phyloP scores from a whole-genome alignment of 495 filamentous ascomycete species.

The Friedmanniomyces simplex region DNA sequence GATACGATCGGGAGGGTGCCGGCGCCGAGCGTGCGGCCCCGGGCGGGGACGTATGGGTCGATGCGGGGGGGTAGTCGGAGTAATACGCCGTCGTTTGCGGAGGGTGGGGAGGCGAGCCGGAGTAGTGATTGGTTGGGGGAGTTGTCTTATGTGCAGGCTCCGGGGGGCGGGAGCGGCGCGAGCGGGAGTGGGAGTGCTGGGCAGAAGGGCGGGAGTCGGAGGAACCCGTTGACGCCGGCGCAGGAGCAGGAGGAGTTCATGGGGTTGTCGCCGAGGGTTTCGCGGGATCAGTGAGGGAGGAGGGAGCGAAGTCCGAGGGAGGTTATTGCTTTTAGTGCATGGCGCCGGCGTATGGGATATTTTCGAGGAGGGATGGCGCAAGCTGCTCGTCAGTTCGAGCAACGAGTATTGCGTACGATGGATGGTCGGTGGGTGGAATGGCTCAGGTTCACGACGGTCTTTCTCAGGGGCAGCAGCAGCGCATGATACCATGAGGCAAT shows the following conservation, averaged over 20 bases:
- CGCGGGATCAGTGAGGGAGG: neutral
- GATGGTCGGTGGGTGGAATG: no score
- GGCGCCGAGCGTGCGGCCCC: conserved; percentile 10
- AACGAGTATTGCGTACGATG: neutral
- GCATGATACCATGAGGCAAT: no score
- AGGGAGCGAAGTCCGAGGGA: neutral
- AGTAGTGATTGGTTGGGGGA: conserved; percentile 1
- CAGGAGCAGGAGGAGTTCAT: conserved; percentile 17
- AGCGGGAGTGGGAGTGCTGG: neutral
- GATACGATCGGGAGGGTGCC: conserved; percentile 18
- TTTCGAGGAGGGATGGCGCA: neutral
- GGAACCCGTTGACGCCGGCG: conserved; percentile 12
- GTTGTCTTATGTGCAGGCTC: neutral
- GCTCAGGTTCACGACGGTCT: no score
- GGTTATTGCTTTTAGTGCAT: neutral
- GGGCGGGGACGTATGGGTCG: conserved; percentile 11
- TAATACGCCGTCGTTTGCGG: neutral
- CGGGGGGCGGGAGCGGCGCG: neutral
- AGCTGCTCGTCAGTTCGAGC: neutral
- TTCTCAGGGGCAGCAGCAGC: no score
- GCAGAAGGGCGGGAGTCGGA: neutral
- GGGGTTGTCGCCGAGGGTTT: neutral
- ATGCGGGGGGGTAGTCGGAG: neutral
- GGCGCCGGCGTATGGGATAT: neutral
- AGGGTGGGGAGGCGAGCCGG: neutral